Conservation (phyloP, 1,139 yeast species). For the Saccharomyces hybrid region DNA sequence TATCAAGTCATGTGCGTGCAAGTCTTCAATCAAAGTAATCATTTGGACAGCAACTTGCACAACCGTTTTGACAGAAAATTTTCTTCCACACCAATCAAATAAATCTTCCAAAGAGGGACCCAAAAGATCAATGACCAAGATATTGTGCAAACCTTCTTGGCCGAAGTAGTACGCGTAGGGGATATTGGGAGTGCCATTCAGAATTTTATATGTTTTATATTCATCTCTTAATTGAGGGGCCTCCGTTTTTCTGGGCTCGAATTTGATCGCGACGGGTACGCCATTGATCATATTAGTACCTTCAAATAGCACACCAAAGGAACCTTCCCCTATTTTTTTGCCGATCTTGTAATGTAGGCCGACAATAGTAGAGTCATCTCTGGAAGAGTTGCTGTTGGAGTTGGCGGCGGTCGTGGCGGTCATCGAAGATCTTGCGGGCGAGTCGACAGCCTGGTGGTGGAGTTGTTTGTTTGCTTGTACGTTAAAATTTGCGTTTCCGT, state of each 20-base stretch:
- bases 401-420: background rate
- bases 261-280: conserved; percentile 70
- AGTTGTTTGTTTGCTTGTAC: background rate
- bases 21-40: conserved; percentile 57
- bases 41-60: conserved; percentile 69
- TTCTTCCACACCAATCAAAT: conserved; percentile 75
- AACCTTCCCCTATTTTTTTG: conserved; percentile 78
- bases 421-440: conserved; percentile 1
- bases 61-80: conserved; percentile 60
- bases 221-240: conserved; percentile 78
- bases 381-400: conserved; percentile 5
- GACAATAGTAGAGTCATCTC: conserved; percentile 42
- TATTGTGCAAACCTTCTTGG: conserved; percentile 72
- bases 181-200: conserved; percentile 54
- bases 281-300: conserved; percentile 71
- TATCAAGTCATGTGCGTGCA: conserved; percentile 62
- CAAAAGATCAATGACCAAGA: conserved; percentile 60
- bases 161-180: conserved; percentile 76
- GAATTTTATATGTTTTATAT: conserved; percentile 61
- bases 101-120: conserved; percentile 75
- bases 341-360: conserved; percentile 77
- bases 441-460: background rate
- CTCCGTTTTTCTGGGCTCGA: conserved; percentile 71
- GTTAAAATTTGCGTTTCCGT: background rate
- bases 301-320: conserved; percentile 76